Percentiles rank a stretch among this genome's conserved stretches.
Evolutionary conservation across 2,329 filamentous ascomycete genomes (phyloP).

Genomic region (Claviceps arundinis): DNA sequence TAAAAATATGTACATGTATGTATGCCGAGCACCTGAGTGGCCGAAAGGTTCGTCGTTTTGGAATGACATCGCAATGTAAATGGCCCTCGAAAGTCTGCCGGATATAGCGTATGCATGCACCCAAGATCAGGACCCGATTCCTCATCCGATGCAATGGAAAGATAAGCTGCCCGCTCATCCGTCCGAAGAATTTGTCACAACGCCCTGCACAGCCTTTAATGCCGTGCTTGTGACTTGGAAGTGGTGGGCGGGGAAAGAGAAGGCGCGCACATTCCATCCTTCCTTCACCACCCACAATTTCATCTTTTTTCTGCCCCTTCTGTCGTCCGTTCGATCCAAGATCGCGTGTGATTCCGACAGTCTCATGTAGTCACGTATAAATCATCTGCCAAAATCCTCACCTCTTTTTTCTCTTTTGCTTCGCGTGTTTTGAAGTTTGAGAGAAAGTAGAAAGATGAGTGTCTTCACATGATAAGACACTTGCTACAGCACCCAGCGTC

Average conservation of each 20-base stretch:
- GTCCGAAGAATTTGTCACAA: background rate
- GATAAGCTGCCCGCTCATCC: constrained; percentile 12
- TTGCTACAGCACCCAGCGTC: constrained; percentile 71
- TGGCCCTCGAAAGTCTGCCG: constrained; percentile 5
- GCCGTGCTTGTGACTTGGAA: constrained; percentile 2
- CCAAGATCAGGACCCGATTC: constrained; percentile 25
- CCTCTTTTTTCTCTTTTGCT: background rate
- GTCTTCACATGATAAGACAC: constrained; percentile 72
- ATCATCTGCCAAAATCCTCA: background rate
- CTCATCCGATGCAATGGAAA: constrained; percentile 24
- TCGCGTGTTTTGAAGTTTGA: background rate
- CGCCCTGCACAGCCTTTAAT: constrained; percentile 2
- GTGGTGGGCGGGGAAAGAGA: background rate
- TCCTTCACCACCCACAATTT: background rate
- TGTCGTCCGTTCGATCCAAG: background rate
- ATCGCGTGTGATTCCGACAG: background rate
- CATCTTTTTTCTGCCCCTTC: background rate
- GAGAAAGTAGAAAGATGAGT: background rate
- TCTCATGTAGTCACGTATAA: background rate
- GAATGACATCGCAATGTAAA: background rate
- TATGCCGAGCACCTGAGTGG: constrained; percentile 4
- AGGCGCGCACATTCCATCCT: background rate
- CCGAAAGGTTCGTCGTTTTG: constrained; percentile 1
- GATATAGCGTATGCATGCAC: constrained; percentile 10
- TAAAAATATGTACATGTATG: background rate